phyloP scores from a whole-genome alignment of 2,329 filamentous ascomycete genomes.

The Clonostachys byssicola region DNA sequence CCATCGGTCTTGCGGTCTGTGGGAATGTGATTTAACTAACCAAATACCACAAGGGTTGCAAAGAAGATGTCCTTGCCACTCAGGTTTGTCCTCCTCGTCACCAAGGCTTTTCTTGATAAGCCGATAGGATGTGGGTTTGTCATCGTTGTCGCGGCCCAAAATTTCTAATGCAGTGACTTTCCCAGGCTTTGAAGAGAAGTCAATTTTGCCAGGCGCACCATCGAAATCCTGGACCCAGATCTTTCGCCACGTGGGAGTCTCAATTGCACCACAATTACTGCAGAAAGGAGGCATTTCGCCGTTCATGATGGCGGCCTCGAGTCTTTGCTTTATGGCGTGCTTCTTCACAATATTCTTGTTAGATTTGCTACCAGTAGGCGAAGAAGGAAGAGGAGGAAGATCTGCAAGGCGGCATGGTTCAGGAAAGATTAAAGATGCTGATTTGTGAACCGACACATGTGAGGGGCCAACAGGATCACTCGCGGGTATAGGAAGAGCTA shows the following conservation, averaged over 20 bases:
- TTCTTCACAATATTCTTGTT: constrained; percentile 65
- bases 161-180: constrained; percentile 71
- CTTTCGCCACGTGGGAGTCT: constrained; percentile 94
- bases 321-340: constrained; percentile 51
- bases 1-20: constrained; percentile 83
- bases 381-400: constrained; percentile 21
- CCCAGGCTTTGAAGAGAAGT: constrained; percentile 69
- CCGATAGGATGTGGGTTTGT: constrained; percentile 63
- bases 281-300: constrained; percentile 88
- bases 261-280: constrained; percentile 88
- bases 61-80: constrained; percentile 69
- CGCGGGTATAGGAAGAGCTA: constrained; percentile 32
- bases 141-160: constrained; percentile 57
- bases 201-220: constrained; percentile 65
- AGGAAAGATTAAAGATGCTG: background rate
- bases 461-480: constrained; percentile 36
- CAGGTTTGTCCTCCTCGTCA: constrained; percentile 56
- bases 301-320: constrained; percentile 63
- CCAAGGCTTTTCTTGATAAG: constrained; percentile 72
- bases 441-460: background rate
- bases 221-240: constrained; percentile 76
- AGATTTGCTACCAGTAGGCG: constrained; percentile 40
- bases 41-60: constrained; percentile 97
- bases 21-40: constrained; percentile 82
- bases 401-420: background rate